These are phyloP conservation scores for Sporothrix pseudoabietina DNA, from an alignment of 2,329 filamentous ascomycete genomes.

Conservation along the genomic window DNA sequence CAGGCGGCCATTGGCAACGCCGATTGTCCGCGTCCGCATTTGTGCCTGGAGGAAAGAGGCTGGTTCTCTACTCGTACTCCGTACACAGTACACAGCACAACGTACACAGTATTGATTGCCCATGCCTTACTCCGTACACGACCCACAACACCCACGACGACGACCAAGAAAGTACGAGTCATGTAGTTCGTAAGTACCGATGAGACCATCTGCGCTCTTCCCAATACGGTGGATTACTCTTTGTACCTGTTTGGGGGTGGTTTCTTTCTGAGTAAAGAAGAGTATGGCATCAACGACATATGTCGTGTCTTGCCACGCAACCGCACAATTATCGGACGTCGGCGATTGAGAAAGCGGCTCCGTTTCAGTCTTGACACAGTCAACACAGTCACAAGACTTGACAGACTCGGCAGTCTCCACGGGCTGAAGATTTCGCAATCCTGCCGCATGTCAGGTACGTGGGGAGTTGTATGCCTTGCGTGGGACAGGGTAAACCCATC, in stretches of 20 bases:
- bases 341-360: not conserved
- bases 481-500: not conserved
- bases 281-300: not conserved
- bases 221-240: not conserved
- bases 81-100: no score
- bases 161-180: not conserved
- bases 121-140: no score
- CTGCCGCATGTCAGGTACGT: not conserved
- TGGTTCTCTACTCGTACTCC: no score
- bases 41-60: not conserved
- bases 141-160: not conserved
- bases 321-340: not conserved
- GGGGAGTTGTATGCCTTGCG: not conserved
- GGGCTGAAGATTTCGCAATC: not conserved
- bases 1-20: not conserved
- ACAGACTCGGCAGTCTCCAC: not conserved
- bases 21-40: not conserved
- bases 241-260: not conserved
- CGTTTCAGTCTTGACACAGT: not conserved
- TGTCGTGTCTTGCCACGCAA: not conserved
- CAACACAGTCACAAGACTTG: not conserved
- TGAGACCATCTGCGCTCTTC: not conserved
- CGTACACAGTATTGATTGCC: no score
- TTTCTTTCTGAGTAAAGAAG: not conserved
- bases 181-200: constrained; percentile 4